Conservation (phyloP, 257 asterid genomes). For the Solanum chiquidenum region DNA sequence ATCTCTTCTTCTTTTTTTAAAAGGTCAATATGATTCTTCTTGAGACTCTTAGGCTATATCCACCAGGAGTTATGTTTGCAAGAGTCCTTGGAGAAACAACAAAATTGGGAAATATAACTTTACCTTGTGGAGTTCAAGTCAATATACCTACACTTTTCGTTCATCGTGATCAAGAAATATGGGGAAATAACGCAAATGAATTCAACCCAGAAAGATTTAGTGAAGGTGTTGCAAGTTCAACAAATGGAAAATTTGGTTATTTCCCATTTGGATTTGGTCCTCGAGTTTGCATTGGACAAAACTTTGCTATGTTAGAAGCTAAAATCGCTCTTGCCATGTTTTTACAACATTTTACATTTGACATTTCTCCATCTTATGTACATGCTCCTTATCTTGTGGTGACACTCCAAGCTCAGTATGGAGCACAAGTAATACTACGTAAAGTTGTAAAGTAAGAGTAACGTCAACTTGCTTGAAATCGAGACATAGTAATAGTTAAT, state of each 20-base stretch:
- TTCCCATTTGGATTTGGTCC: constrained; percentile 50
- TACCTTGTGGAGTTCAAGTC: constrained; percentile 32
- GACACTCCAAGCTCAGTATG: constrained; percentile 25
- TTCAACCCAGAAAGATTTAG: constrained; percentile 44
- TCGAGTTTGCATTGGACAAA: constrained; percentile 46
- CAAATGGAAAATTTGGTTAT: constrained; percentile 6
- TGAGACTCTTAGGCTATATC: constrained; percentile 45
- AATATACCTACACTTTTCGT: constrained; percentile 13
- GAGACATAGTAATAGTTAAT: not conserved
- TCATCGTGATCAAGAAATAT: constrained; percentile 31
- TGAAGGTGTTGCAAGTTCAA: constrained; percentile 23
- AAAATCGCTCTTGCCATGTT: constrained; percentile 42
- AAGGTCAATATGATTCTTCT: constrained; percentile 49
- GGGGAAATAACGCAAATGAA: constrained; percentile 51
- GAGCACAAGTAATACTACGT: constrained; percentile 10
- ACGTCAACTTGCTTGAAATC: not conserved
- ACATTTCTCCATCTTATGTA: constrained; percentile 35
- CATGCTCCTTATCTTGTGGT: constrained; percentile 31
- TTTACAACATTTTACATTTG: constrained; percentile 25
- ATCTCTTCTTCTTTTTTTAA: not conserved
- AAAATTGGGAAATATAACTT: constrained; percentile 12
- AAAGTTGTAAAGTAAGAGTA: not conserved
- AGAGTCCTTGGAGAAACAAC: constrained; percentile 14
- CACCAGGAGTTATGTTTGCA: constrained; percentile 12
- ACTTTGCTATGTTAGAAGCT: constrained; percentile 41